These are phyloP conservation scores for Lichina pygmaea DNA, from an alignment of 495 filamentous ascomycete genomes.

Conservation along the genomic window DNA sequence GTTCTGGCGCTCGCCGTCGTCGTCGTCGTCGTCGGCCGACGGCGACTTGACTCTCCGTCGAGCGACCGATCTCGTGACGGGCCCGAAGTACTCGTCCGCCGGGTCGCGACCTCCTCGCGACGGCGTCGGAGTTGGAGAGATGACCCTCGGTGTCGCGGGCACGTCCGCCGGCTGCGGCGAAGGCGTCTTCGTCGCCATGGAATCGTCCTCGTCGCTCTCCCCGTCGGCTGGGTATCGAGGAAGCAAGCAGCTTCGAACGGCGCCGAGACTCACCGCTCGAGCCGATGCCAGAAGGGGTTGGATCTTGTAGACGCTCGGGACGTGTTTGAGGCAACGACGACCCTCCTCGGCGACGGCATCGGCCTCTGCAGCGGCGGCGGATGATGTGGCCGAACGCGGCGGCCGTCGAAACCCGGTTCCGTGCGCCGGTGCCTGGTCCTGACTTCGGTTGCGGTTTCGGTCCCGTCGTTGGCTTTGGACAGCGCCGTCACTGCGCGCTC, in stretches of 20 bases:
- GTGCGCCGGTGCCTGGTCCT: no score
- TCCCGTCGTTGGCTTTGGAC: no score
- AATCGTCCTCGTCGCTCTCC: background rate
- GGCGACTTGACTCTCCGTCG: slow-evolving; percentile 5
- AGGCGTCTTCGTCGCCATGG: background rate
- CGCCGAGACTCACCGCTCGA: background rate
- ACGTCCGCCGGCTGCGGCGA: slow-evolving; percentile 7
- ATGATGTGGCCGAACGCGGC: no score
- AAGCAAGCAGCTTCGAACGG: background rate
- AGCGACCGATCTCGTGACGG: slow-evolving; percentile 10
- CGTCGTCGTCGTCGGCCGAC: slow-evolving; percentile 1
- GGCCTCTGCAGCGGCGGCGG: no score
- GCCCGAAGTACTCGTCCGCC: slow-evolving; percentile 12
- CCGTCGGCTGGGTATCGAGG: background rate
- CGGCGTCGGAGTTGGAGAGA: slow-evolving; percentile 17
- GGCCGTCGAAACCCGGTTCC: no score
- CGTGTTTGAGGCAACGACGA: background rate
- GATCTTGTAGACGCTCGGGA: background rate
- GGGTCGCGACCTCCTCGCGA: slow-evolving; percentile 10
- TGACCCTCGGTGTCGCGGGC: slow-evolving; percentile 15
- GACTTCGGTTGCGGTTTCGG: no score
- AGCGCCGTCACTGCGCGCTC: no score
- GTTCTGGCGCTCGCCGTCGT: background rate
- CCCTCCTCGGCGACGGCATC: no score
- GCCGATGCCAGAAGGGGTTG: background rate